These are phyloP conservation scores for Salix purpurea DNA, from an alignment of 345 rosid genomes.

Conservation along the genomic window DNA sequence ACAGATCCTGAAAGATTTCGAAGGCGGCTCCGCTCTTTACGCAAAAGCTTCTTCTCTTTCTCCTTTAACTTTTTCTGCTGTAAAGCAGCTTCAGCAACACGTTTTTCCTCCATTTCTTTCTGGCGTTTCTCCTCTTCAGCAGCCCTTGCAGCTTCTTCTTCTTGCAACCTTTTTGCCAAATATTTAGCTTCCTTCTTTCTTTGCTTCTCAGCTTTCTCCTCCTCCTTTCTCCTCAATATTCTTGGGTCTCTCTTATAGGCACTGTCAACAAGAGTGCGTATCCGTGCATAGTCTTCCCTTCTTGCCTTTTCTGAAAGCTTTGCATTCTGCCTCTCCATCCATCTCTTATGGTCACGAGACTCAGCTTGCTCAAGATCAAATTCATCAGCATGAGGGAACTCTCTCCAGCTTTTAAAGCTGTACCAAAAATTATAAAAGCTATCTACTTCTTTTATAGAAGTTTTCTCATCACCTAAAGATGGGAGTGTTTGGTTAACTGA, in stretches of 20 bases:
- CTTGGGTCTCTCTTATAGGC: constrained; percentile 92
- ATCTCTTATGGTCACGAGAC: constrained; percentile 93
- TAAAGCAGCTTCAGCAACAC: constrained; percentile 73
- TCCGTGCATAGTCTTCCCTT: constrained; percentile 85
- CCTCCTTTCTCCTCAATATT: constrained; percentile 75
- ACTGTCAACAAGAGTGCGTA: constrained; percentile 85
- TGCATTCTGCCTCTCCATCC: constrained; percentile 99
- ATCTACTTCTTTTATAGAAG: constrained; percentile 68
- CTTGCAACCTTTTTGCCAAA: constrained; percentile 80
- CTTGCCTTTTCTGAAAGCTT: constrained; percentile 78
- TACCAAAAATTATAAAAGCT: constrained; percentile 89
- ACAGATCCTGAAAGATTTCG: constrained; percentile 67
- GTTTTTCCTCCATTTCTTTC: constrained; percentile 76
- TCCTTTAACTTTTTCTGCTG: constrained; percentile 83
- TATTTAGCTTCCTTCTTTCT: constrained; percentile 77
- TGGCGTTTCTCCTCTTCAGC: constrained; percentile 74
- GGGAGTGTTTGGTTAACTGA: constrained; percentile 77
- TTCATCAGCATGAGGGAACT: constrained; percentile 94
- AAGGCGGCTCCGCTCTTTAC: constrained; percentile 84
- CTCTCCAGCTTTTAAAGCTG: constrained; percentile 93
- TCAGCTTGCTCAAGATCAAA: constrained; percentile 93
- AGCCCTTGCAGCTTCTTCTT: constrained; percentile 75
- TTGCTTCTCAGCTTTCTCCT: constrained; percentile 82
- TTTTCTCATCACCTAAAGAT: constrained; percentile 64
- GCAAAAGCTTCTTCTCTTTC: constrained; percentile 88